Percentiles rank a stretch among this genome's conserved stretches.
Evolutionary conservation across 2,329 filamentous ascomycete species (phyloP).

Genomic region (Fusarium sp.): DNA sequence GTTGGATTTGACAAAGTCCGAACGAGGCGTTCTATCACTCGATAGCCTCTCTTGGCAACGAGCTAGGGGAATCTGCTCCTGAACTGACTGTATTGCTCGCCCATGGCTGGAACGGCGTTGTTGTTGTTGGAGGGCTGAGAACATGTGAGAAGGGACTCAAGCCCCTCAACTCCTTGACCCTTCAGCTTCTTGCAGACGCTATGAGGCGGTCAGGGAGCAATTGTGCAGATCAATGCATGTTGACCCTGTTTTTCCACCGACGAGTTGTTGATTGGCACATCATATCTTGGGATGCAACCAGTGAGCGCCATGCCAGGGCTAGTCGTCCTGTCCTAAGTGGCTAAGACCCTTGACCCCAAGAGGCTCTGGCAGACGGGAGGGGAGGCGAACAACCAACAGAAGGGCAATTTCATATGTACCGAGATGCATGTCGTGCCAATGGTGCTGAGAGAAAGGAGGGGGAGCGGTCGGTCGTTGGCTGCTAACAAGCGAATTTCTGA

Average conservation of each 20-base stretch:
- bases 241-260: not conserved
- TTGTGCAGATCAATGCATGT: not conserved
- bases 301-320: not conserved
- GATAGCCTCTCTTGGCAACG: not conserved
- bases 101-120: not conserved
- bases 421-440: not conserved
- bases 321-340: not conserved
- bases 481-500: not conserved
- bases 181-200: not conserved
- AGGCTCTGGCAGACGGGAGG: constrained; percentile 6
- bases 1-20: not conserved
- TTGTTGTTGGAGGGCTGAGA: not conserved
- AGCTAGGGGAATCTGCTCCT: not conserved
- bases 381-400: constrained; percentile 4
- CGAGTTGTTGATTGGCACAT: constrained; percentile 1
- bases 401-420: not conserved
- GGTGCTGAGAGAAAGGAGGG: not conserved
- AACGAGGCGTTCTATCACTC: constrained; percentile 1
- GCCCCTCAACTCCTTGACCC: not conserved
- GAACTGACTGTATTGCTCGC: not conserved
- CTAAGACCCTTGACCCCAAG: not conserved
- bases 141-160: not conserved
- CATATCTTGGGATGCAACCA: not conserved
- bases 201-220: not conserved
- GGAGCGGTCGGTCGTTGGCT: not conserved